phyloP scores from a whole-genome alignment of 352 stramenopile species.

The Phytophthora idaei region DNA sequence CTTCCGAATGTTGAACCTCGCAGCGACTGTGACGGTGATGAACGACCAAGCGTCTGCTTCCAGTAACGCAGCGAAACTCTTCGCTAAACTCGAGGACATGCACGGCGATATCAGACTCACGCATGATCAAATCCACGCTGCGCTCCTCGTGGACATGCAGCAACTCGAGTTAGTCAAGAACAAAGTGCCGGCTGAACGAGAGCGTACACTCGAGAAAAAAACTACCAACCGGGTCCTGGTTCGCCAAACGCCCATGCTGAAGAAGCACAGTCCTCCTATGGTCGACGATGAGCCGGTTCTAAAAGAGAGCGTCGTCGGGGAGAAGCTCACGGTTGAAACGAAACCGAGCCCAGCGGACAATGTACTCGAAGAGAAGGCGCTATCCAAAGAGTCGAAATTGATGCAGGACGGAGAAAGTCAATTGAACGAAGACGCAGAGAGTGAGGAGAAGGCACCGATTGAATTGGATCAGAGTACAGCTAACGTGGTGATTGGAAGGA shows the following conservation, averaged over 20 bases:
- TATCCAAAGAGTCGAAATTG: too few species aligned
- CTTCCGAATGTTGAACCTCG: conserved; percentile 35
- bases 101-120: conserved; percentile 21
- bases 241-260: neutral
- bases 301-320: too few species aligned
- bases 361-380: too few species aligned
- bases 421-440: too few species aligned
- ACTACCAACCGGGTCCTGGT: neutral
- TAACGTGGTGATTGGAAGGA: neutral
- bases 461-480: neutral
- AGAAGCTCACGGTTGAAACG: too few species aligned
- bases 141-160: conserved; percentile 9
- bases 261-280: neutral
- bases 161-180: neutral
- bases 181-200: neutral
- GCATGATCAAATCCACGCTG: conserved; percentile 18
- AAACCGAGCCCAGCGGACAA: too few species aligned
- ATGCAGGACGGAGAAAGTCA: too few species aligned
- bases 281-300: neutral
- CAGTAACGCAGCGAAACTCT: conserved; percentile 10
- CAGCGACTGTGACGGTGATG: conserved; percentile 23
- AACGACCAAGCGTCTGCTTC: conserved; percentile 6
- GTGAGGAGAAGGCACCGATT: too few species aligned
- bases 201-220: too few species aligned
- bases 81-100: conserved; percentile 21